Conservation (phyloP, 352 stramenopile genomes). For the Albugo laibachii region DNA sequence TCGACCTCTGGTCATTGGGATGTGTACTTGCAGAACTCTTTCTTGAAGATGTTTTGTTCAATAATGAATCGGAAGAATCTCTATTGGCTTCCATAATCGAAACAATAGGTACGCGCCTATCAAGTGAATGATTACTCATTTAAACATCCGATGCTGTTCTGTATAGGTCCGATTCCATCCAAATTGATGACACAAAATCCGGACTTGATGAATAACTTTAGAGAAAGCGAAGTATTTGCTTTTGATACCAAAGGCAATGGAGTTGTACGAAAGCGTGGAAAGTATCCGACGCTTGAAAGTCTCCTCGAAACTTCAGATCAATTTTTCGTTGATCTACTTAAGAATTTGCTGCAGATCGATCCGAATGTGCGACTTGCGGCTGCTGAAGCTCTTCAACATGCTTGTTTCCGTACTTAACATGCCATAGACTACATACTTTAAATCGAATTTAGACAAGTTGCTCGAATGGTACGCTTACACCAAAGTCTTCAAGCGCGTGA, state of each 20-base stretch:
- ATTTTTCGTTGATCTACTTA: slow-evolving; percentile 49
- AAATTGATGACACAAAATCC: slow-evolving; percentile 25
- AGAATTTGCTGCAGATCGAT: slow-evolving; percentile 43
- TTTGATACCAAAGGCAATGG: slow-evolving; percentile 10
- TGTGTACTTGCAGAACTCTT: slow-evolving; percentile 75
- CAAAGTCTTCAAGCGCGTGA: not conserved
- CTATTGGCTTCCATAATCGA: slow-evolving; percentile 85
- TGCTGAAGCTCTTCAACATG: slow-evolving; percentile 26
- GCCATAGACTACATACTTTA: slow-evolving; percentile 23
- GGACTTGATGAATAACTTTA: slow-evolving; percentile 33
- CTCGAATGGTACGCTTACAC: not conserved
- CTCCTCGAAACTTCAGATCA: slow-evolving; percentile 29
- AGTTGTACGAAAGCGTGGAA: not conserved
- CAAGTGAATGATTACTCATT: not conserved
- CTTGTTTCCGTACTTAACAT: slow-evolving; percentile 40
- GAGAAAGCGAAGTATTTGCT: slow-evolving; percentile 29
- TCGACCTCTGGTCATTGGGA: slow-evolving; percentile 86
- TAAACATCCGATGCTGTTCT: not conserved
- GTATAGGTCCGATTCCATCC: slow-evolving; percentile 35
- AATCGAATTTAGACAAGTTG: slow-evolving; percentile 16
- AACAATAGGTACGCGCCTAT: slow-evolving; percentile 28
- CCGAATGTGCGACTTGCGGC: slow-evolving; percentile 28
- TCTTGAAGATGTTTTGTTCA: slow-evolving; percentile 73
- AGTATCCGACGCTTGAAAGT: slow-evolving; percentile 22
- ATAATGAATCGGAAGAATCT: slow-evolving; percentile 69